Base-by-base conservation (phyloP, 495 filamentous ascomycete genomes). In the Glutinoglossum americanum region DNA sequence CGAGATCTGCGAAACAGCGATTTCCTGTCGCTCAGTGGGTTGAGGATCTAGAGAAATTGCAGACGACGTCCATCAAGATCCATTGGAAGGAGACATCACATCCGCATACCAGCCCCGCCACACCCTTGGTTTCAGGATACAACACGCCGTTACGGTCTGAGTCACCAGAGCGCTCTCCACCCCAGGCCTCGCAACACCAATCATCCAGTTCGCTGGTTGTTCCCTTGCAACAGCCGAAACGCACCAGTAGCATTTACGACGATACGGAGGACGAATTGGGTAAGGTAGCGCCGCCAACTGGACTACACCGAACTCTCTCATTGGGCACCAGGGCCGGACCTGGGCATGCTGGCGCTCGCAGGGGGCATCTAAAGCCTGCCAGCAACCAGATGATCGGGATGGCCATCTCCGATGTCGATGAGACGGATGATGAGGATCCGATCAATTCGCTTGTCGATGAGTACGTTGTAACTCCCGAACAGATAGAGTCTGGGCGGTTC, bases 1-100 rank as follows among this genome's bases (percentile, higher is more conserved):
- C 84, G 44, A 74, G 80, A 30, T 84, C 82, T n/a, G 82, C 81
- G 2, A 80, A 81, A 62, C 84, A 89, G 62, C 77, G 84, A 9
- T 89, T 87, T 69, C 84, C 84, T 8, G 82, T 72, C 26, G 64
- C 63, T n/a, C 66, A 71, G 60, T 72, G 70, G 70, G 61, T 68
- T 28, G 67, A 70, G 57, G 68, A 68, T 58, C 59, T 71, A 1
- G 67, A 69, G 53, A 68, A 64, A 28, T 58, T 72, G 15, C 70
- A 72, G 54, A 55, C 63, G 15, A 64, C 64, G 0, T 57, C 68
- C 0, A 71, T 72, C 60, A 66, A 64, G 35, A 61, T 60, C n/a
- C 57, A 60, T 48, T 19, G 51, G 25, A 61, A 60, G 27, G 58
- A 51, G 53, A 59, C 66, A 53, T 56, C 57, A 1, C 44, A 76